These are phyloP conservation scores for Ophidiomyces ophidiicola DNA, from an alignment of 2,329 filamentous ascomycete species.

Conservation along the genomic window DNA sequence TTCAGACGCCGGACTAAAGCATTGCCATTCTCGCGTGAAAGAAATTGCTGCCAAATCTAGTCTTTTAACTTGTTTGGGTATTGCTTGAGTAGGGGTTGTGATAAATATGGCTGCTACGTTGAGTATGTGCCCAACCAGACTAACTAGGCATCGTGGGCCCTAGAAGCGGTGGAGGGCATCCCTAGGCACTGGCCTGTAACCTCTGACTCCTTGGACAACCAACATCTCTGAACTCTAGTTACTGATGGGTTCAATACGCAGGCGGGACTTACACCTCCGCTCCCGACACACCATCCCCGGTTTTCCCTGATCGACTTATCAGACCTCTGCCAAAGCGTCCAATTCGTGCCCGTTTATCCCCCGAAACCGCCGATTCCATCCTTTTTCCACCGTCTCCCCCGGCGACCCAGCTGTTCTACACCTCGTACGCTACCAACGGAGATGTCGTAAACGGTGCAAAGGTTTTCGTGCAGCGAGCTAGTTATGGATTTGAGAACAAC, in stretches of 20 bases:
- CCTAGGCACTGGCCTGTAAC: too few relatives aligned
- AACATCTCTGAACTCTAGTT: constrained; percentile 23
- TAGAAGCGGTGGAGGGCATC: too few relatives aligned
- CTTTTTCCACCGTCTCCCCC: constrained; percentile 65
- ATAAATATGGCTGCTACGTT: constrained; percentile 33
- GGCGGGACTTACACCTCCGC: constrained; percentile 40
- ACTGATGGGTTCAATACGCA: constrained; percentile 30
- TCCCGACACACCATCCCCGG: constrained; percentile 61
- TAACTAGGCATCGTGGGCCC: neutral
- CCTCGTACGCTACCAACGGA: constrained; percentile 48
- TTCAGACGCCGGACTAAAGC: constrained; percentile 3
- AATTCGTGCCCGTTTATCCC: constrained; percentile 74
- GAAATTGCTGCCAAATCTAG: neutral
- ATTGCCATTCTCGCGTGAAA: neutral
- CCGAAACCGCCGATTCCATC: constrained; percentile 71
- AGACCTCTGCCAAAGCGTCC: constrained; percentile 81
- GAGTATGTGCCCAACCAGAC: constrained; percentile 27
- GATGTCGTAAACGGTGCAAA: constrained; percentile 40
- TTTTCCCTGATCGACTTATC: constrained; percentile 84
- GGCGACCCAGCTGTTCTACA: constrained; percentile 63
- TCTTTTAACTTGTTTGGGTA: neutral
- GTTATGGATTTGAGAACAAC: constrained; percentile 28
- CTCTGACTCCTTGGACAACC: neutral
- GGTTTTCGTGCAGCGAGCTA: constrained; percentile 36
- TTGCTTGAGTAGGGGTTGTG: neutral